phyloP scores from a whole-genome alignment of 176 grass and related monocot species.

The Typha latifolia region DNA sequence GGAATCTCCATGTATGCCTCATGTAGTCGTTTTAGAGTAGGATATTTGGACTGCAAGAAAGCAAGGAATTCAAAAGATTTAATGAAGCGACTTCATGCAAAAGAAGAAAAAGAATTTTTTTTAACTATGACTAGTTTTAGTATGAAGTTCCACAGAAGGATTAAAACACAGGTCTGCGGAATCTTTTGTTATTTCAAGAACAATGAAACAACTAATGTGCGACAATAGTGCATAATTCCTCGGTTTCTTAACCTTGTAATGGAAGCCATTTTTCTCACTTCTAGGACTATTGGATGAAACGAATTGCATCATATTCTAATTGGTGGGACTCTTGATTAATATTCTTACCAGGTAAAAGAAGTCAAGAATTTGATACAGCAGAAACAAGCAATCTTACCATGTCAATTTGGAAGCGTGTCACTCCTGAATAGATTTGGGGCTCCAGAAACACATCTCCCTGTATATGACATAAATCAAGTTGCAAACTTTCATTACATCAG shows the following conservation, averaged over 20 bases:
- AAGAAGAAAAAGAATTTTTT: background rate
- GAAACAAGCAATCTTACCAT: conserved; percentile 35
- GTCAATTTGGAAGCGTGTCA: conserved; percentile 58
- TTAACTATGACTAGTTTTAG: too few species aligned
- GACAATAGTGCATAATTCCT: too few species aligned
- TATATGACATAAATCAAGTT: conserved; percentile 15
- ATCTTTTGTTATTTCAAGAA: too few species aligned
- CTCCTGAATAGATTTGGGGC: conserved; percentile 48
- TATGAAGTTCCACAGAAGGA: too few species aligned
- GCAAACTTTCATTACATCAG: background rate
- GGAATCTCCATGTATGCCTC: conserved; percentile 52
- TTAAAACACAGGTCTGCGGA: too few species aligned
- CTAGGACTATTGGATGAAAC: background rate
- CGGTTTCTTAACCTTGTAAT: too few species aligned
- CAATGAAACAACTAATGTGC: too few species aligned
- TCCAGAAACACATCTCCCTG: conserved; percentile 70
- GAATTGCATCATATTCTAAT: background rate
- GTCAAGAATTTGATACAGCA: background rate
- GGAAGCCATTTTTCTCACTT: too few species aligned
- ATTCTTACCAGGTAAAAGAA: background rate
- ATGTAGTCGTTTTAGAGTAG: conserved; percentile 44
- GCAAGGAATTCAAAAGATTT: background rate
- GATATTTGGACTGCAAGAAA: conserved; percentile 53
- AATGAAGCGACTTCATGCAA: background rate
- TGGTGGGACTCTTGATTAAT: background rate